phyloP scores from a whole-genome alignment of 176 grass and related monocot genomes.

The Bromus sterilis region DNA sequence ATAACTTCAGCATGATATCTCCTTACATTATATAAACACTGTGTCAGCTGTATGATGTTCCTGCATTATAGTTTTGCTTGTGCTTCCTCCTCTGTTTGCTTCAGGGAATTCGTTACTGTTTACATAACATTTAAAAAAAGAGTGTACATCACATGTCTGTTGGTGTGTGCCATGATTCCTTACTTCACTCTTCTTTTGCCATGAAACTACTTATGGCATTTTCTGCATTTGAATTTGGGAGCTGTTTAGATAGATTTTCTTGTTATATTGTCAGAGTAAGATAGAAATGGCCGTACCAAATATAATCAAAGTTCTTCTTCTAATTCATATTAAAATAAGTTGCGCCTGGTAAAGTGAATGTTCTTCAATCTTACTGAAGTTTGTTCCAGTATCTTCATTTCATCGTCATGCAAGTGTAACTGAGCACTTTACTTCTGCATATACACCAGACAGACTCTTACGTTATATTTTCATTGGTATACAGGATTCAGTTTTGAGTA shows the following conservation, averaged over 20 bases:
- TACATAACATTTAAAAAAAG: background rate
- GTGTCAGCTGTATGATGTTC: background rate
- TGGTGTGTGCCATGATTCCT: background rate
- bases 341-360: background rate
- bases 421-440: background rate
- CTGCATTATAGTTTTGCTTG: background rate
- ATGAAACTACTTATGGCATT: background rate
- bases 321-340: background rate
- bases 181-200: background rate
- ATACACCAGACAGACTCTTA: background rate
- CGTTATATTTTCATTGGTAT: background rate
- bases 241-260: background rate
- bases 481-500: background rate
- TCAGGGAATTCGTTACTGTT: background rate
- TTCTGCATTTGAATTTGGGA: background rate
- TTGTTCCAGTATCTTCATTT: background rate
- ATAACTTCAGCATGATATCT: background rate
- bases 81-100: background rate
- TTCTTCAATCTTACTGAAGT: background rate
- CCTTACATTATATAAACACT: background rate
- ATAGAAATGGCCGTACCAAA: background rate
- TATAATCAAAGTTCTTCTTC: background rate
- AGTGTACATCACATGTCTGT: background rate
- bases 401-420: background rate
- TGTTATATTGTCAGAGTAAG: background rate